Evolutionary conservation across 1,284 basidiomycete genomes (phyloP).

Genomic region (Cryptococcus floricola): DNA sequence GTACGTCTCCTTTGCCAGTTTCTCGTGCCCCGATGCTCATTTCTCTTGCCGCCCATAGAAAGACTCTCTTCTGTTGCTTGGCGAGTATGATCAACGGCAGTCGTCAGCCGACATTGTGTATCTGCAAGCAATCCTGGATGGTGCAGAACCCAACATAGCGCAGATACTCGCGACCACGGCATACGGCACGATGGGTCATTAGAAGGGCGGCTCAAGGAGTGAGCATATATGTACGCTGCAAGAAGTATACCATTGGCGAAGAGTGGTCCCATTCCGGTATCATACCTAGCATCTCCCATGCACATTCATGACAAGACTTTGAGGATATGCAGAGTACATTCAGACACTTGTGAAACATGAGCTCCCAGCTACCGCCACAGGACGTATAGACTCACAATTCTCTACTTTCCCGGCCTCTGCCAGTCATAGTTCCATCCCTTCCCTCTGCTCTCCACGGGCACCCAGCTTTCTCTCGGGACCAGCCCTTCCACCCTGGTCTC

Average conservation of each 20-base stretch:
- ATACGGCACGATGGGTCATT: conserved; percentile 9
- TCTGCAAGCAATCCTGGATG: conserved; percentile 16
- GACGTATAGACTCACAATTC: too few relatives aligned
- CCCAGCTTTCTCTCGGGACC: conserved; percentile 60
- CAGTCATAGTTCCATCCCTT: conserved; percentile 48
- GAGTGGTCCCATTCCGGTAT: not conserved
- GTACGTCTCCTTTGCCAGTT: conserved; percentile 6
- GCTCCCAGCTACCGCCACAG: too few relatives aligned
- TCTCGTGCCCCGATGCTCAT: not conserved
- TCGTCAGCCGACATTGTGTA: conserved; percentile 25
- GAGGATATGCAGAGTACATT: too few relatives aligned
- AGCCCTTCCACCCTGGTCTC: conserved; percentile 75
- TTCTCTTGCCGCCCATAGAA: conserved; percentile 8
- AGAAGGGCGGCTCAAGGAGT: not conserved
- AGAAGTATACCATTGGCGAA: not conserved
- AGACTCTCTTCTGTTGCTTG: conserved; percentile 17
- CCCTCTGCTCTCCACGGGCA: conserved; percentile 46
- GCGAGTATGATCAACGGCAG: conserved; percentile 14
- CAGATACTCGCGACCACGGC: conserved; percentile 15
- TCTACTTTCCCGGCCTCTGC: conserved; percentile 31
- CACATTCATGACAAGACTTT: too few relatives aligned
- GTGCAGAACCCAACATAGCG: conserved; percentile 10
- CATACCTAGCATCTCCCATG: not conserved
- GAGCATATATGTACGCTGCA: not conserved
- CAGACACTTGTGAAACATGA: too few relatives aligned